phyloP scores from a whole-genome alignment of 148 eudicot species.

The Rhododendron simsii region DNA sequence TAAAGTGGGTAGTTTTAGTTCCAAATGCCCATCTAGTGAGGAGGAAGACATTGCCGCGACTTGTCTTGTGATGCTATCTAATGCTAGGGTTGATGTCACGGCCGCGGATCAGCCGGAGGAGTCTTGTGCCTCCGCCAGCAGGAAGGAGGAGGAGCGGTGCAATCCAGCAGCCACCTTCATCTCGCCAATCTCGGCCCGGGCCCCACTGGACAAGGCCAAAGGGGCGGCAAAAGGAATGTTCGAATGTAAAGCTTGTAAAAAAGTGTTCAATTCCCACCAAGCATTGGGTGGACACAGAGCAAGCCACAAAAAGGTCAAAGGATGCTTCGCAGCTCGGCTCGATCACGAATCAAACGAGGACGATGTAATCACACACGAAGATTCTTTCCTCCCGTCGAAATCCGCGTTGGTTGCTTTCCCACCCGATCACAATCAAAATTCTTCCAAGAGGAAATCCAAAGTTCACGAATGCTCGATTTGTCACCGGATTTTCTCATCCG shows the following conservation, averaged over 20 bases:
- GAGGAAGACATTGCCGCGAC: conserved; percentile 46
- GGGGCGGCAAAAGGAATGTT: conserved; percentile 33
- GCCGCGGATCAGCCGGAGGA: conserved; percentile 31
- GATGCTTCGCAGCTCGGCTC: conserved; percentile 46
- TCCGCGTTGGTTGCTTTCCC: conserved; percentile 25
- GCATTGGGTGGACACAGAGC: conserved; percentile 59
- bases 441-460: conserved; percentile 47
- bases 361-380: conserved; percentile 24
- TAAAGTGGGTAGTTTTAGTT: conserved; percentile 35
- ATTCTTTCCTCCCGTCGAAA: conserved; percentile 27
- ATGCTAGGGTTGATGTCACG: conserved; percentile 26
- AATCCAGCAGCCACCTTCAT: neutral
- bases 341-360: conserved; percentile 23
- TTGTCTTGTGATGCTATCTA: conserved; percentile 39
- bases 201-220: conserved; percentile 31
- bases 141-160: conserved; percentile 36
- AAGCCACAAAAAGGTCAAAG: conserved; percentile 58
- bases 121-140: conserved; percentile 39
- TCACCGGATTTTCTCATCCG: conserved; percentile 63
- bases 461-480: conserved; percentile 88
- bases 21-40: conserved; percentile 37
- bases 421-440: conserved; percentile 17
- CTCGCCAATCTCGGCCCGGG: neutral
- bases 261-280: conserved; percentile 56
- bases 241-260: conserved; percentile 59